Evolutionary conservation across 495 filamentous ascomycete genomes (phyloP).

Genomic region (Penicillium mononematosum): DNA sequence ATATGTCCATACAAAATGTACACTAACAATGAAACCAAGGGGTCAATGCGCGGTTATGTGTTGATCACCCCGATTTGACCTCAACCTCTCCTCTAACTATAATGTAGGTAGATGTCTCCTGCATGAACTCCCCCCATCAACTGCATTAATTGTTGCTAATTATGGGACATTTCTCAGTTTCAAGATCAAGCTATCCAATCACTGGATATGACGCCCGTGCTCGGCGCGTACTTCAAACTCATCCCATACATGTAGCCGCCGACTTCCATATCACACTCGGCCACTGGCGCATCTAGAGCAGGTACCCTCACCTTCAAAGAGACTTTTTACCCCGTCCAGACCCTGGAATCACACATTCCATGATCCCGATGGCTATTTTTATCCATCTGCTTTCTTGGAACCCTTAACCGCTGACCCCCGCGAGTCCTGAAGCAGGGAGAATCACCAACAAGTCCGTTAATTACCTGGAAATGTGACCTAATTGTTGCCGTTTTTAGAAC

Average conservation of each 20-base stretch:
- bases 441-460: slow-evolving; percentile 23
- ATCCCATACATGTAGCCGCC: slow-evolving; percentile 29
- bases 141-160: slow-evolving; percentile 24
- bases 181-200: slow-evolving; percentile 4
- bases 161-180: slow-evolving; percentile 24
- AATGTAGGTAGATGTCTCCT: not conserved
- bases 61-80: not conserved
- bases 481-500: slow-evolving; percentile 45
- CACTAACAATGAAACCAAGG: slow-evolving; percentile 1
- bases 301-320: slow-evolving; percentile 1
- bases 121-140: slow-evolving; percentile 8
- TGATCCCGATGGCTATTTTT: slow-evolving; percentile 26
- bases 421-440: slow-evolving; percentile 21
- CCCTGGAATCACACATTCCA: slow-evolving; percentile 18
- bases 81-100: not conserved
- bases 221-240: slow-evolving; percentile 31
- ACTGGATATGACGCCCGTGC: slow-evolving; percentile 19
- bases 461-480: slow-evolving; percentile 31
- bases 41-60: slow-evolving; percentile 8
- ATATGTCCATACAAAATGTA: too few relatives aligned
- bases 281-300: slow-evolving; percentile 8
- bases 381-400: slow-evolving; percentile 7
- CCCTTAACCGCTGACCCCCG: slow-evolving; percentile 24
- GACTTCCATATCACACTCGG: slow-evolving; percentile 24
- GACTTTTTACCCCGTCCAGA: slow-evolving; percentile 7